Evolutionary conservation across 108 stramenopile genomes (phyloP), one percentile per base, ranked within the genome.

Genomic region (Conticribra guillardii): DNA sequence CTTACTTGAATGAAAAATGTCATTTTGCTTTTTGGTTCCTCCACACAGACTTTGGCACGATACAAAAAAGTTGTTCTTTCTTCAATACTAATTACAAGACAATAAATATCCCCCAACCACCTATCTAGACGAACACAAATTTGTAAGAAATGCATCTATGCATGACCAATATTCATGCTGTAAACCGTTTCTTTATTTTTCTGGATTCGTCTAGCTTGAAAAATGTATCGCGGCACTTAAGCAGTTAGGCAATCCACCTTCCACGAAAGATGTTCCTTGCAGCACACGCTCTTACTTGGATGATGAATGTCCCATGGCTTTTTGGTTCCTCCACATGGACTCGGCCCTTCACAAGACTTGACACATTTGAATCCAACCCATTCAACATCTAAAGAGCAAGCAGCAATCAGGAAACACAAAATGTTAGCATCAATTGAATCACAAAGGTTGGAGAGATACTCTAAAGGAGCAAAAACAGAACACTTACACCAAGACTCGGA

Each of bases 1-100:
- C 26, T 65, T 52, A 15, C 48, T 53, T 1, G 41, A 11, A 30
- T 65, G 64, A 1, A 65, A 19, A 18, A 65, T 45, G 27, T 53
- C 52, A 48, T 50, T 51, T 22, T 51, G 11, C 26, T 65, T 53
- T 15, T 49, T 15, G 8, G 52, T 22, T 23, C 64, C 64, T 11
- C 64, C 64, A 53, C 64, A 65, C 18, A 50, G 64, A 52, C 31
- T 31, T n/a, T n/a, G n/a, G n/a, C n/a, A n/a, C n/a, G n/a, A n/a
- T n/a, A n/a, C n/a, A n/a, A n/a, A n/a, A n/a, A n/a, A n/a, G n/a
- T n/a, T n/a, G n/a, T n/a, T n/a, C n/a, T n/a, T n/a, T n/a, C n/a
- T n/a, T n/a, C n/a, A n/a, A n/a, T n/a, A n/a, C n/a, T n/a, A n/a
- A n/a, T n/a, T n/a, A n/a, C n/a, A n/a, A n/a, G n/a, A n/a, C n/a